Base-by-base conservation (phyloP, 192 early-diverging fungal genomes). In the Entophlyctis helioformis region DNA sequence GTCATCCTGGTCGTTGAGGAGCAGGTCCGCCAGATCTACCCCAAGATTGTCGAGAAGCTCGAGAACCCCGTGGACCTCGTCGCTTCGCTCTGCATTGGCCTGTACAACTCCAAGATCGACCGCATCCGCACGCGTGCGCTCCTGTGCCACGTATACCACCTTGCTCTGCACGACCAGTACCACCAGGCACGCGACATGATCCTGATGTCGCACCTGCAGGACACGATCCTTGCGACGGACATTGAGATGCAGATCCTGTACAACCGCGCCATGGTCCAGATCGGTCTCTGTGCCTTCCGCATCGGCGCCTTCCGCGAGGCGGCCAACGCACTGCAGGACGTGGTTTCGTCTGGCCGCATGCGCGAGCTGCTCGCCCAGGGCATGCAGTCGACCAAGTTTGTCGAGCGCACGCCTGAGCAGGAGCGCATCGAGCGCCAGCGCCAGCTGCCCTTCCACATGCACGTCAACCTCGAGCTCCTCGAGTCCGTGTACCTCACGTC, bases 391-490 rank as follows among this genome's bases (percentile, higher is more conserved):
- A 81, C 83, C 62, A 78, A 79, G 50, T 82, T 74, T 55, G 75
- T 76, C 32, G 82, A 90, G 65, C 72, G 82, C 52, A 83, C 91
- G 18, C 78, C 86, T 0, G 91, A 91, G 56, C 83, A 91, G 53
- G 95, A 96, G 65, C 75, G 83, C 54, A 71, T 91, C 18, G 90
- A 95, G 64, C 85, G 88, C 56, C 86, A 84, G 69, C 76, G 95
- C 48, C 93, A 96, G 74, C 69, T 98, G 54, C 95, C 95, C 19
- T 96, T 96, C 86, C 95, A 98, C 71, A 92, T 97, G 85, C 91
- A 94, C 71, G 91, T 99, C 65, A 97, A 99, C 72, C 65, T 99
- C 41, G 96, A 99, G 69, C 78, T 97, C 16, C 65, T 99, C 36
- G 96, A 99, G 74, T 95, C 89, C 59, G 85, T 89, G 23, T 96